A percentile compares a stretch with the other conserved stretches of the same genome.
These are phyloP conservation scores for Suillus tomentosus DNA, from an alignment of 768 basidiomycete genomes.

Conservation along the genomic window DNA sequence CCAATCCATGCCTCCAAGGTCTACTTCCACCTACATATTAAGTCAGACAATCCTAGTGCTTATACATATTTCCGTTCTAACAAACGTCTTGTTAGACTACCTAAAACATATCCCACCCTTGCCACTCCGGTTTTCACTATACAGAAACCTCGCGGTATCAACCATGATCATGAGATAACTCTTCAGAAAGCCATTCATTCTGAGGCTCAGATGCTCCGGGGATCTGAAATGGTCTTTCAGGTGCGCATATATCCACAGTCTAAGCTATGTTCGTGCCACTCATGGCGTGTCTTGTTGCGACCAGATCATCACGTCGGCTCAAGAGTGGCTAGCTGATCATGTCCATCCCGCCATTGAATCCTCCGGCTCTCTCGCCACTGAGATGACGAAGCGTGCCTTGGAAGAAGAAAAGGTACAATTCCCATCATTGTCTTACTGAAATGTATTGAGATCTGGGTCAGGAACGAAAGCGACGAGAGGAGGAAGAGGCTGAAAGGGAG, in stretches of 20 bases:
- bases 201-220: slow-evolving; percentile 65
- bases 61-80: not conserved
- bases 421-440: slow-evolving; percentile 6
- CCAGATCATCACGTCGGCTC: slow-evolving; percentile 65
- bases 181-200: slow-evolving; percentile 61
- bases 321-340: slow-evolving; percentile 69
- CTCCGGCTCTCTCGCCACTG: slow-evolving; percentile 69
- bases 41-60: slow-evolving; percentile 44
- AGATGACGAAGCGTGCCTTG: slow-evolving; percentile 75
- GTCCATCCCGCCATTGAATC: slow-evolving; percentile 59
- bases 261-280: slow-evolving; percentile 7
- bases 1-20: slow-evolving; percentile 56
- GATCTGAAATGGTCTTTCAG: slow-evolving; percentile 80
- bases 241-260: slow-evolving; percentile 37
- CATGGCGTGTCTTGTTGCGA: not conserved
- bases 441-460: slow-evolving; percentile 25
- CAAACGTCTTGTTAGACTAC: slow-evolving; percentile 50
- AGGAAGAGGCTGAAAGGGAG: slow-evolving; percentile 55
- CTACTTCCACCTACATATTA: slow-evolving; percentile 67
- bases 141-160: slow-evolving; percentile 65
- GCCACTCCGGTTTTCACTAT: slow-evolving; percentile 69
- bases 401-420: slow-evolving; percentile 64
- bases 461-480: slow-evolving; percentile 56
- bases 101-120: slow-evolving; percentile 79
- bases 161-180: slow-evolving; percentile 54